Evolutionary conservation across 1,139 yeast species (phyloP).

Genomic region (Scheffersomyces insectosa): DNA sequence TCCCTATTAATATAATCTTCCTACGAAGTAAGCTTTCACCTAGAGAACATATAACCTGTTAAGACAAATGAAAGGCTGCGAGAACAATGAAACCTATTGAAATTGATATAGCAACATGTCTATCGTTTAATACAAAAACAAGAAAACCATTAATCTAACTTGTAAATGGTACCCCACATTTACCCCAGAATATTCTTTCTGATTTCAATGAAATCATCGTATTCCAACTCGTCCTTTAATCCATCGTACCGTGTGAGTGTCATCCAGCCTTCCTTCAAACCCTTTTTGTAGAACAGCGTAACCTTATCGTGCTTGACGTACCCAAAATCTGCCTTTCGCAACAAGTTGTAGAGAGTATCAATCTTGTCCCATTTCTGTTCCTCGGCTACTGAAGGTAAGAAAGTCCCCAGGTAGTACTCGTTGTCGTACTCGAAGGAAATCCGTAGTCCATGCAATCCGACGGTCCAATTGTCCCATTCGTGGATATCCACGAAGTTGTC

Average conservation of each 20-base stretch:
- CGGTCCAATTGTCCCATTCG: conserved; percentile 67
- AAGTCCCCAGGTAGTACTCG: conserved; percentile 64
- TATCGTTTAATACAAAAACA: too few relatives aligned
- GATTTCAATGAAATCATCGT: conserved; percentile 23
- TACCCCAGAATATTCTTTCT: conserved; percentile 2
- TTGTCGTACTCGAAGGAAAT: conserved; percentile 47
- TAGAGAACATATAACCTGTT: too few relatives aligned
- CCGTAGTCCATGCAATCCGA: conserved; percentile 82
- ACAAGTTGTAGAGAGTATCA: conserved; percentile 69
- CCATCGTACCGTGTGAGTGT: conserved; percentile 42
- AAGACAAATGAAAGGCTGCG: too few relatives aligned
- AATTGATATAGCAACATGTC: too few relatives aligned
- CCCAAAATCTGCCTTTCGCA: conserved; percentile 63
- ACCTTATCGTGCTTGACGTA: conserved; percentile 17
- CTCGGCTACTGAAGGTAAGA: conserved; percentile 85
- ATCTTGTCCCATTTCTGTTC: conserved; percentile 83
- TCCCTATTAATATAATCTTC: too few relatives aligned
- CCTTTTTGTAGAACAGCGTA: conserved; percentile 28
- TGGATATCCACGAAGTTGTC: conserved; percentile 55
- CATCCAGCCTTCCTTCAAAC: conserved; percentile 38
- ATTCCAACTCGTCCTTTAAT: conserved; percentile 27
- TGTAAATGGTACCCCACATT: too few relatives aligned
- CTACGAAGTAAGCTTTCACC: too few relatives aligned
- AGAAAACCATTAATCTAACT: too few relatives aligned
- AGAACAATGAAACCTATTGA: neutral